Base-by-base conservation (phyloP, 352 stramenopile species). In the Plasmopara muralis region DNA sequence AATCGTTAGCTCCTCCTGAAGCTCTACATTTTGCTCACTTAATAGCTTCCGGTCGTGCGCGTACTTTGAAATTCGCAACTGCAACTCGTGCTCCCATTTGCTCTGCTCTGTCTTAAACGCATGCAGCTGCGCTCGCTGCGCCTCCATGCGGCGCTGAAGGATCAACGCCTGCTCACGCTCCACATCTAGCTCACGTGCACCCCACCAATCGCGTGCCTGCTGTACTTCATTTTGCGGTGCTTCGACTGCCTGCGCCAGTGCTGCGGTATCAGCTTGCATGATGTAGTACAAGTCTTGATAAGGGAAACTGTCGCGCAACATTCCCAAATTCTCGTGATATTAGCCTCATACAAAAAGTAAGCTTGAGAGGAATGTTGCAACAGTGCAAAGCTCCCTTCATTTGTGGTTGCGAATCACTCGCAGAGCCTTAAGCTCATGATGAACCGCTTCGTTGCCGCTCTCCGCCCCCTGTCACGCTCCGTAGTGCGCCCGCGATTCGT, bases 71-170 rank as follows among this genome's bases (percentile, higher is more conserved):
- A 89, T 74, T 4, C 77, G 77, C 39, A 85, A 57, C 69, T 88
- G 62, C 56, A 92, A 53, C 61, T 87, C 72, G 33, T 87, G 77
- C 50, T 92, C 77, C 78, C 75, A 89, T 47, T 92, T 92, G 73
- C 65, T 80, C 47, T 89, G 78, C 60, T 92, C 75, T 43, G 70
- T 72, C 62, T 89, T 88, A 62, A 89, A 89, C 50, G 82, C 74
- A 40, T 83, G 66, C 14, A 89, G 68, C 61, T 92, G 77, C 43
- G 69, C 68, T 14, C 75, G 70, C 55, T 90, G 82, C 30, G 72
- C 70, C 40, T 89, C 79, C 64, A 92, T 77, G 15, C 77, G 77
- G 35, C 77, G 80, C 46, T 85, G 77, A 42, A 92, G 56, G 16
- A 47, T 60, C n/a, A 46, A 46, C 34, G 71, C 50, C 12, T 72